Conservation (phyloP, 306 rosid species). For the Lotus japonicus region DNA sequence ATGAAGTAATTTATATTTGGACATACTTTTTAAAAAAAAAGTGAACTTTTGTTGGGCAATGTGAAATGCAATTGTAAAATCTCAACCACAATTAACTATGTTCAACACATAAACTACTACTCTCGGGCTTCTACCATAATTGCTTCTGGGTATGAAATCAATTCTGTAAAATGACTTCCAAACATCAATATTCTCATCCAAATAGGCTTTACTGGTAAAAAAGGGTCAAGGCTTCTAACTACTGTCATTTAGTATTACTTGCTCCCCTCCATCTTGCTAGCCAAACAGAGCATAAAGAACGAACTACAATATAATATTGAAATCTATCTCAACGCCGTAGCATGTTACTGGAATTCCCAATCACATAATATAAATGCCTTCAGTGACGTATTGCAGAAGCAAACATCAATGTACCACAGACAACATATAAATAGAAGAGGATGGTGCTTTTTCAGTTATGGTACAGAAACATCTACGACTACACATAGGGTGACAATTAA, state of each 20-base stretch:
- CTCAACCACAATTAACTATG: too few relatives aligned
- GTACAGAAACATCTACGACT: constrained; percentile 8
- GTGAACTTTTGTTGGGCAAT: too few relatives aligned
- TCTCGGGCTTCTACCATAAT: too few relatives aligned
- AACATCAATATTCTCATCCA: too few relatives aligned
- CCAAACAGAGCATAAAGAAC: not conserved
- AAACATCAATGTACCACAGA: constrained; percentile 6
- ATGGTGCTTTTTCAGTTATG: constrained; percentile 14
- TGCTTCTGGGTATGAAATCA: too few relatives aligned
- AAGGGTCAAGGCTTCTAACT: not conserved
- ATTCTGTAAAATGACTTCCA: too few relatives aligned
- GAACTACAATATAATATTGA: not conserved
- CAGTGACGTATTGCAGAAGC: constrained; percentile 23
- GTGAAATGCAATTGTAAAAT: too few relatives aligned
- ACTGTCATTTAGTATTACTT: too few relatives aligned
- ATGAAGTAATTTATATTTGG: too few relatives aligned
- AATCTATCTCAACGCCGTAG: not conserved
- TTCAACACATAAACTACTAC: too few relatives aligned
- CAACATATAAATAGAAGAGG: not conserved
- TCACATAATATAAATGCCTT: too few relatives aligned
- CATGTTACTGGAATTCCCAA: constrained; percentile 19
- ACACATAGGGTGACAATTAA: constrained; percentile 10
- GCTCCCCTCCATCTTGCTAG: not conserved
- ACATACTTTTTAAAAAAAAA: too few relatives aligned
- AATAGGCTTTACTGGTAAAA: not conserved